Base-by-base conservation (phyloP, 2,329 filamentous ascomycete species). In the Neophaeococcomyces mojaviensis region DNA sequence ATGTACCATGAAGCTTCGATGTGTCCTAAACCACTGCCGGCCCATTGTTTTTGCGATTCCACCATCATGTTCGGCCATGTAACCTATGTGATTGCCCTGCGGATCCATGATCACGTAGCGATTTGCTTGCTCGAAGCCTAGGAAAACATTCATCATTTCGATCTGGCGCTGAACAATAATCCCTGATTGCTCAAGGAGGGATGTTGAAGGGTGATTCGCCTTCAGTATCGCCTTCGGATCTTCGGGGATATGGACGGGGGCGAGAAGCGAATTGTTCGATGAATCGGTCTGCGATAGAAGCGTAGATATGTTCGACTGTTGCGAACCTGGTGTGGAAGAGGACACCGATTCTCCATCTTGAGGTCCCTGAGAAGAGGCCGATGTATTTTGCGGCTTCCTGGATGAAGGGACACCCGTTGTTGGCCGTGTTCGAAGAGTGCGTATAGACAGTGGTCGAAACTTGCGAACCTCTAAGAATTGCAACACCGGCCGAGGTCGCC, bases 41-140 rank as follows among this genome's bases (percentile, higher is more conserved):
- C 71, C 70, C 59, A 82, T 65, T 24, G 72, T 69, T 46, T 67
- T 73, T 2, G 70, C 76, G 46, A 82, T 63, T 1, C 78, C 77
- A 48, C 74, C 74, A 38, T 82, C 79, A 55, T 75, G 72, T 61
- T 83, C 79, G 26, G 77, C 79, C 58, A 83, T 74, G 54, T 79
- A 82, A 10, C 79, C 79, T 35, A 82, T 69, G 51, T 80, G 79
- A 48, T 77, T 75, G 4, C 79, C 79, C 44, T 75, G 68, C 2
- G 77, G 77, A 62, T 82, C 76, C 70, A 82, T 75, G 39, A 83
- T 80, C 12, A 80, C 71, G 58, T 83, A 83, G 59, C 72, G 72
- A 56, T 82, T 82, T 10, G 79, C 78, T 59, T 83, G 79, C 61
- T 83, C 79, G 53, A 82, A 82, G 1, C 79, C 79, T 60, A 81